Evolutionary conservation across 2,329 filamentous ascomycete genomes (phyloP).

Genomic region (Penicillium sp.): DNA sequence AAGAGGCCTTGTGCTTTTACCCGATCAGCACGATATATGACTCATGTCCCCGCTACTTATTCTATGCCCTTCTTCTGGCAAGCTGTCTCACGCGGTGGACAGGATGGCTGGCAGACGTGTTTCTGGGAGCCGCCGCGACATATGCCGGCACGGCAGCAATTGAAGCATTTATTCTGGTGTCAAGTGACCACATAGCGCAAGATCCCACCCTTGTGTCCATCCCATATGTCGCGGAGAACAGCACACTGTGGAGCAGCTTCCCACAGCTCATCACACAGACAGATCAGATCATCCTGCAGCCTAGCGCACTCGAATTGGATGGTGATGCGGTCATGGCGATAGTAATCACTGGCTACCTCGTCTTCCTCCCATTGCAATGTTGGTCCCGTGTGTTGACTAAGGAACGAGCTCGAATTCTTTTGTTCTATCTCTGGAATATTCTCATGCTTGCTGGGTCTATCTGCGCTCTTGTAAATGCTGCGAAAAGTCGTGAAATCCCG

Average conservation of each 20-base stretch:
- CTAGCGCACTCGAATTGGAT: slow-evolving; percentile 32
- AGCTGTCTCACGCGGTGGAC: slow-evolving; percentile 31
- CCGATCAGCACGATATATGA: slow-evolving; percentile 36
- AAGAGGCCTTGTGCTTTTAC: slow-evolving; percentile 32
- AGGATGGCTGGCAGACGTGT: slow-evolving; percentile 33
- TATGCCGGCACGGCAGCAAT: slow-evolving; percentile 35
- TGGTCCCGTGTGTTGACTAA: slow-evolving; percentile 32
- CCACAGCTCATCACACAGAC: slow-evolving; percentile 22
- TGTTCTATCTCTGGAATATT: slow-evolving; percentile 32
- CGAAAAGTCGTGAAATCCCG: slow-evolving; percentile 12
- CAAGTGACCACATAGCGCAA: slow-evolving; percentile 11
- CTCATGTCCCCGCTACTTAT: slow-evolving; percentile 34
- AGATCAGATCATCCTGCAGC: slow-evolving; percentile 21
- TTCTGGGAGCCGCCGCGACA: slow-evolving; percentile 33
- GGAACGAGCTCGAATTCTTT: slow-evolving; percentile 26
- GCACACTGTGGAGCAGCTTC: slow-evolving; percentile 16
- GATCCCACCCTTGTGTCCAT: slow-evolving; percentile 22
- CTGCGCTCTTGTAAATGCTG: slow-evolving; percentile 28
- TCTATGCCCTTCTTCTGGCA: slow-evolving; percentile 31
- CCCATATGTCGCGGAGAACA: slow-evolving; percentile 19
- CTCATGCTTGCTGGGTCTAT: slow-evolving; percentile 34
- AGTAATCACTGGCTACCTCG: slow-evolving; percentile 35
- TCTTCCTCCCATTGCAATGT: slow-evolving; percentile 34
- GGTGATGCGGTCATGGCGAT: slow-evolving; percentile 35
- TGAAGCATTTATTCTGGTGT: slow-evolving; percentile 32